Conservation (phyloP, 2,329 filamentous ascomycete species). For the Pseudomassariella vexata region DNA sequence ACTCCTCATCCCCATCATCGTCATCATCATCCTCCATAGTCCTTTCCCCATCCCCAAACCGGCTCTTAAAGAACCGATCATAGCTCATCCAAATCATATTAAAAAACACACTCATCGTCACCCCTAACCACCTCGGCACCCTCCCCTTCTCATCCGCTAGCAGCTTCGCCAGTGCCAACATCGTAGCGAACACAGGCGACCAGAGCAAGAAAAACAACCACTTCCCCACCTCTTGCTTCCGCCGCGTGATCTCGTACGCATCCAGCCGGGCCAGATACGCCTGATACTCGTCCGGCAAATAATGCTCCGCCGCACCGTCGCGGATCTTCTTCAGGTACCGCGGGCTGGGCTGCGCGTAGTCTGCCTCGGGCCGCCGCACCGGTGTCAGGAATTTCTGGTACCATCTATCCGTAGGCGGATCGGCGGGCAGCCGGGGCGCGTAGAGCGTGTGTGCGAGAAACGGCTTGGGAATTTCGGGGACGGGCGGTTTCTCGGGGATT, state of each 20-base stretch:
- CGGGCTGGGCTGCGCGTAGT: constrained; percentile 75
- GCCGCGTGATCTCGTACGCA: constrained; percentile 64
- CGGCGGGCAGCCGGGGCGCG: constrained; percentile 48
- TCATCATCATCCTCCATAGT: constrained; percentile 29
- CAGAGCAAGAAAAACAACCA: constrained; percentile 56
- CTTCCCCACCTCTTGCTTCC: constrained; percentile 60
- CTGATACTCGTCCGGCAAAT: constrained; percentile 73
- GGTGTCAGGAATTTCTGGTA: constrained; percentile 39
- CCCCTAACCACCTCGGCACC: constrained; percentile 61
- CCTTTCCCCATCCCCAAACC: constrained; percentile 85
- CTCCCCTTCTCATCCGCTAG: constrained; percentile 58
- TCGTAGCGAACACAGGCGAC: constrained; percentile 50
- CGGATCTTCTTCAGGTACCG: constrained; percentile 79
- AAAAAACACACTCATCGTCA: constrained; percentile 37
- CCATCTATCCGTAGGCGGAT: constrained; percentile 24
- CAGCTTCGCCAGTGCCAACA: constrained; percentile 31
- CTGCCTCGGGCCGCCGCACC: constrained; percentile 53
- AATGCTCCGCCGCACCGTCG: constrained; percentile 72
- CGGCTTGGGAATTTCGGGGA: constrained; percentile 45
- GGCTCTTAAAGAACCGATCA: constrained; percentile 54
- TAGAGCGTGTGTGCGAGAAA: constrained; percentile 86
- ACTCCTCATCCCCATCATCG: constrained; percentile 7
- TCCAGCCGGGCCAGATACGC: constrained; percentile 64
- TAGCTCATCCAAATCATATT: constrained; percentile 56
- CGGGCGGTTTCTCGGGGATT: constrained; percentile 59